Evolutionary conservation across 352 stramenopile species (phyloP).

Genomic region (Globisporangium barbulae): DNA sequence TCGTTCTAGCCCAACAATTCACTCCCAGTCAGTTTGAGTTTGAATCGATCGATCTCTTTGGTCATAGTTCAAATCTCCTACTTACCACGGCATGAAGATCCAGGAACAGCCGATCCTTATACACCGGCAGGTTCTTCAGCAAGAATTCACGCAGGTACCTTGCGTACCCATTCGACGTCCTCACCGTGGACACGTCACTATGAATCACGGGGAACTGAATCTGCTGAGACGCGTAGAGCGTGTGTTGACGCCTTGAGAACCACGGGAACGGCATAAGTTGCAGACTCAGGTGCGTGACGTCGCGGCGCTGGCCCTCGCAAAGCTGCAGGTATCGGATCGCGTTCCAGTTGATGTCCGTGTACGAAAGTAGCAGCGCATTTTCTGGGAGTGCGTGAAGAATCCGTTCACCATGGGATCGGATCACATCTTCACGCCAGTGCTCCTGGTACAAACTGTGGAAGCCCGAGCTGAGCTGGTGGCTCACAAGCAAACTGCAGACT

Average conservation of each 20-base stretch:
- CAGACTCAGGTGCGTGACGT: constrained; percentile 69
- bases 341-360: constrained; percentile 87
- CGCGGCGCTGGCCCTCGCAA: constrained; percentile 48
- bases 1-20: constrained; percentile 30
- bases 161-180: constrained; percentile 36
- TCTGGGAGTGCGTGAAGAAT: constrained; percentile 45
- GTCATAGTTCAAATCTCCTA: not conserved
- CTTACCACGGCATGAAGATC: constrained; percentile 56
- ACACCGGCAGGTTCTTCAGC: constrained; percentile 27
- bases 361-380: constrained; percentile 58
- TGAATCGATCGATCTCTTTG: not conserved
- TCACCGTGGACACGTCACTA: constrained; percentile 31
- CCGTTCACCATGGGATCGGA: constrained; percentile 32
- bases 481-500: constrained; percentile 8
- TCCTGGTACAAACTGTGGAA: not conserved
- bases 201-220: constrained; percentile 37
- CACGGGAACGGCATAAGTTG: constrained; percentile 86
- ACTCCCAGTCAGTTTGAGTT: not conserved
- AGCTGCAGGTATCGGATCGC: constrained; percentile 64
- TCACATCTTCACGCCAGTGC: constrained; percentile 22
- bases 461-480: constrained; percentile 18
- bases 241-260: constrained; percentile 48
- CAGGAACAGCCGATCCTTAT: constrained; percentile 34
- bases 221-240: constrained; percentile 20
- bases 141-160: constrained; percentile 42